Base-by-base conservation (phyloP, 768 basidiomycete species). In the Scleroderma citrinum region DNA sequence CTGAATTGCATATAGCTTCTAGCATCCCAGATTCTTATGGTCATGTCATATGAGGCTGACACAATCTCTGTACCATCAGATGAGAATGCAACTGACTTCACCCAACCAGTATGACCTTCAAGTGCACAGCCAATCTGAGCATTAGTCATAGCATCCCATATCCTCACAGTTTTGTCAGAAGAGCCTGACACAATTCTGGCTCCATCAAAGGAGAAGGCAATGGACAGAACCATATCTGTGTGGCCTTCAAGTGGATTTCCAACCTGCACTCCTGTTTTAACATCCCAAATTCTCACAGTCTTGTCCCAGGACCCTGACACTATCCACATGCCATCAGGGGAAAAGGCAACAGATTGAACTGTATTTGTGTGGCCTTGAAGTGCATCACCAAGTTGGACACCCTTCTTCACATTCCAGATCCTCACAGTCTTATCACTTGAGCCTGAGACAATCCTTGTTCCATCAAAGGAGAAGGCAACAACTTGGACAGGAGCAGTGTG, bases 381-480 rank as follows among this genome's bases (percentile, higher is more conserved):
- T 16, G 16, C 3, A 14, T 14, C 24, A 7, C 13, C 26, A 29
- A 29, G 4, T 8, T 29, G 26, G 4, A 8, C 26, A 29, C 26
- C 26, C 8, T 29, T 29, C 26, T 29, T 29, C 26, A 4, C 8
- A 29, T 29, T 8, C 38, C 38, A 44, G 19, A 34, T 29, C 5
- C 44, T n/a, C 19, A 34, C 11, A 20, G 30, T 34, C 12, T 13
- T 20, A 21, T 44, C 44, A 30, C 16, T 16, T 19, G 44, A 44
- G 7, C 44, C 44, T 31, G 30, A 31, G 7, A 44, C 14, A 19
- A 44, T 34, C 17, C 21, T 30, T 17, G 30, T 44, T 2, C 44
- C 44, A 44, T 44, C 44, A 23, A 30, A 8, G 24, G 34, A 42
- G 46, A 59, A 55, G 12, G 56, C 30, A 31, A 53, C 34, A 16